Evolutionary conservation across 345 rosid genomes (phyloP).

Genomic region (Syzygium aromaticum): DNA sequence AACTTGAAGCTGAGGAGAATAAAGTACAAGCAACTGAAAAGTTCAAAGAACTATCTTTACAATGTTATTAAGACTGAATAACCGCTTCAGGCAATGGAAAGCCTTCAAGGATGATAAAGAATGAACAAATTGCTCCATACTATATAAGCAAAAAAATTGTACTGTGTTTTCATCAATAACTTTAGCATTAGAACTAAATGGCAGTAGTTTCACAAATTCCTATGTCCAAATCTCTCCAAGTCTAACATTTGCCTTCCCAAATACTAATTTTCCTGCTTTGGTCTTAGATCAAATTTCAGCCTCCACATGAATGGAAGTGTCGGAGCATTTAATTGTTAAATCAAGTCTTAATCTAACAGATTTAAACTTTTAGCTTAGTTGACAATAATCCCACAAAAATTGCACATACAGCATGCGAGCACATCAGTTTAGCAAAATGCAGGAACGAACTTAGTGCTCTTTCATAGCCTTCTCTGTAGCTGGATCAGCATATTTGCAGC

Average conservation of each 20-base stretch:
- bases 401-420: neutral
- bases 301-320: neutral
- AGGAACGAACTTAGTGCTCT: neutral
- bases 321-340: neutral
- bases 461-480: neutral
- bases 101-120: neutral
- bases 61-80: neutral
- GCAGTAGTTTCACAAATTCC: neutral
- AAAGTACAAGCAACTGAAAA: neutral
- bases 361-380: neutral
- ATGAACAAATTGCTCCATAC: neutral
- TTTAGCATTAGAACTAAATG: neutral
- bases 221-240: neutral
- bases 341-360: neutral
- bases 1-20: neutral
- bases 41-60: neutral
- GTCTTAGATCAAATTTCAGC: neutral
- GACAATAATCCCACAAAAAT: neutral
- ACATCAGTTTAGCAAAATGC: neutral
- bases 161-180: neutral
- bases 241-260: neutral
- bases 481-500: neutral
- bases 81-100: neutral
- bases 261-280: neutral
- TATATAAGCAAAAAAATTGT: neutral